Conservation (phyloP, 2,329 filamentous ascomycete genomes). For the Catunica adiposa region DNA sequence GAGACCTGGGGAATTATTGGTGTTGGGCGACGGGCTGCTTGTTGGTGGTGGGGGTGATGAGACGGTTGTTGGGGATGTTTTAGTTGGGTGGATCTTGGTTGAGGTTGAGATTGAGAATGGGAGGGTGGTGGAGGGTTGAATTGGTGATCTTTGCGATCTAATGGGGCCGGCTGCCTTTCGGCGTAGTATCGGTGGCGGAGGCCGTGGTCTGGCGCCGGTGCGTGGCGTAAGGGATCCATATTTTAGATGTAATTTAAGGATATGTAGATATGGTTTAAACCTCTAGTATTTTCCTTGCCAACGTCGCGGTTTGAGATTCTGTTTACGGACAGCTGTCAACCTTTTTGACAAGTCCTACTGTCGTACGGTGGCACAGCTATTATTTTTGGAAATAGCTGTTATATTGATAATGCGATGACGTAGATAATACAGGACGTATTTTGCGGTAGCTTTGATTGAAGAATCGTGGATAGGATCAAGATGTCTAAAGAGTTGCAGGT, state of each 20-base stretch:
- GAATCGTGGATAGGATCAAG: background rate
- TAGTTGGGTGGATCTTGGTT: too few species aligned
- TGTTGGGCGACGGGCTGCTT: background rate
- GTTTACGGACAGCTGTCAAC: too few species aligned
- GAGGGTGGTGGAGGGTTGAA: too few species aligned
- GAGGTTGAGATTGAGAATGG: too few species aligned
- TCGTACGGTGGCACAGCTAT: too few species aligned
- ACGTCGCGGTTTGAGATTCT: too few species aligned
- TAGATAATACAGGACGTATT: background rate
- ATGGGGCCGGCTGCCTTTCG: background rate
- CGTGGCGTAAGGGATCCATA: conserved; percentile 7
- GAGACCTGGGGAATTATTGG: too few species aligned
- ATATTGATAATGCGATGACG: background rate
- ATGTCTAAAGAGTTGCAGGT: background rate
- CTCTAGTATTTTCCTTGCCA: too few species aligned
- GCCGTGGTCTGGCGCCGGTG: background rate
- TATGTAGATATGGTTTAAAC: background rate
- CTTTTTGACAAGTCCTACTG: too few species aligned
- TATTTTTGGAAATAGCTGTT: too few species aligned
- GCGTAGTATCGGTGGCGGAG: conserved; percentile 4
- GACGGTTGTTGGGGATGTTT: too few species aligned
- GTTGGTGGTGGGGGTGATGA: background rate
- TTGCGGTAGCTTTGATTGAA: background rate
- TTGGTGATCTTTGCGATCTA: background rate
- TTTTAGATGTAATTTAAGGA: conserved; percentile 4